These are phyloP conservation scores for Saccharum hybrid DNA, from an alignment of 202 grass and related monocot species.

Conservation along the genomic window DNA sequence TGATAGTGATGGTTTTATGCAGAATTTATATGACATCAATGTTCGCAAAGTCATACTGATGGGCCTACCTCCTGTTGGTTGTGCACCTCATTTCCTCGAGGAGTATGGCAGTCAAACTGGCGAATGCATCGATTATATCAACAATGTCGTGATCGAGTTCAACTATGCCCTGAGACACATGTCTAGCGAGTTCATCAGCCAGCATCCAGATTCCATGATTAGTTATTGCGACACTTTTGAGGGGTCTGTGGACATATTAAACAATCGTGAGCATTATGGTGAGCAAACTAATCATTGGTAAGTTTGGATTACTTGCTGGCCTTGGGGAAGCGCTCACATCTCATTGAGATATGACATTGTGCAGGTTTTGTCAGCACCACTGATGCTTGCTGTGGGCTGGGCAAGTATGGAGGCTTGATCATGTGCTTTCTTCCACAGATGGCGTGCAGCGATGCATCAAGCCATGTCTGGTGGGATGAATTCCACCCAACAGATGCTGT, in stretches of 20 bases:
- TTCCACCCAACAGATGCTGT: slow-evolving; percentile 84
- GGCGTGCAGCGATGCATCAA: slow-evolving; percentile 77
- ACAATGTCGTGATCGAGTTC: slow-evolving; percentile 72
- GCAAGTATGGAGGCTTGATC: slow-evolving; percentile 77
- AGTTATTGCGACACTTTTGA: slow-evolving; percentile 79
- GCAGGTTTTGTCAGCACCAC: slow-evolving; percentile 72
- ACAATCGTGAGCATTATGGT: slow-evolving; percentile 67
- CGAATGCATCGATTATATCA: too few relatives aligned
- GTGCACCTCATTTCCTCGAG: slow-evolving; percentile 79
- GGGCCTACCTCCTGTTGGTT: slow-evolving; percentile 79
- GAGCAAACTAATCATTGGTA: slow-evolving; percentile 37
- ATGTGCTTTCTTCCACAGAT: slow-evolving; percentile 87
- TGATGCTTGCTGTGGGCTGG: slow-evolving; percentile 78
- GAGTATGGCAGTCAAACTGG: slow-evolving; percentile 71
- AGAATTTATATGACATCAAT: slow-evolving; percentile 71
- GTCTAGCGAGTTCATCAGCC: slow-evolving; percentile 63
- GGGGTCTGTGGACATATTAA: slow-evolving; percentile 76
- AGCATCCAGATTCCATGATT: slow-evolving; percentile 60
- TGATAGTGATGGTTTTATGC: slow-evolving; percentile 12
- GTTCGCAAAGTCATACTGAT: slow-evolving; percentile 67
- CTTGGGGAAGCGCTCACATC: not conserved
- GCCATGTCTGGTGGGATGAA: slow-evolving; percentile 83
- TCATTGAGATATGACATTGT: slow-evolving; percentile 16
- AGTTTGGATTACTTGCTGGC: slow-evolving; percentile 8
- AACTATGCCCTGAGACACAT: slow-evolving; percentile 72